Percentiles rank a stretch among this genome's conserved stretches.
Conservation (phyloP, 148 eudicot genomes). For the Chenopodium formosanum region DNA sequence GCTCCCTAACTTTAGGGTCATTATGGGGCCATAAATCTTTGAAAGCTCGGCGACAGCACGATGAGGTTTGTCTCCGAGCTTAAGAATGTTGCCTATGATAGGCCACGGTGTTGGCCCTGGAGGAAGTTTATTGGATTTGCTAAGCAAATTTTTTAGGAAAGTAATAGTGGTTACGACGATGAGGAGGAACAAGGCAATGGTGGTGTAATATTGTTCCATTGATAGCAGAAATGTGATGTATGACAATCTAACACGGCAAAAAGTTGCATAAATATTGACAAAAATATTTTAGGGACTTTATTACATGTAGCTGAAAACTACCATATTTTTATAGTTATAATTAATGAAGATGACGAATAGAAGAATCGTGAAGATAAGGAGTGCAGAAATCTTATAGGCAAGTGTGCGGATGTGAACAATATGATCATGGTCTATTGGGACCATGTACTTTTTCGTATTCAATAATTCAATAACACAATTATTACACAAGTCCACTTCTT, state of each 20-base stretch:
- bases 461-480: neutral
- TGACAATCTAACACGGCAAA: too few species aligned
- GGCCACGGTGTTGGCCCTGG: constrained; percentile 51
- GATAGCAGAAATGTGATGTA: neutral
- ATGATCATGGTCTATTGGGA: neutral
- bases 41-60: constrained; percentile 34
- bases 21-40: constrained; percentile 41
- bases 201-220: constrained; percentile 15
- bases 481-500: neutral
- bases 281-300: too few species aligned
- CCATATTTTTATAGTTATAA: too few species aligned
- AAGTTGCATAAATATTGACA: too few species aligned
- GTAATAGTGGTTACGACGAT: neutral
- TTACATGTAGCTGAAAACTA: too few species aligned
- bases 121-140: constrained; percentile 21
- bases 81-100: constrained; percentile 43
- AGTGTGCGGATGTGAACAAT: neutral
- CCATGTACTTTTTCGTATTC: neutral
- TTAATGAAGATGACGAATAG: neutral
- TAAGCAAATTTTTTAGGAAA: neutral
- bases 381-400: neutral
- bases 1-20: constrained; percentile 45
- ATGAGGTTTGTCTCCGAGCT: constrained; percentile 41
- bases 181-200: neutral
- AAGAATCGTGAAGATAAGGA: neutral